Percentiles rank a stretch among this genome's conserved stretches.
Conservation (phyloP, 257 asterid genomes). For the Nicotiana undulata region DNA sequence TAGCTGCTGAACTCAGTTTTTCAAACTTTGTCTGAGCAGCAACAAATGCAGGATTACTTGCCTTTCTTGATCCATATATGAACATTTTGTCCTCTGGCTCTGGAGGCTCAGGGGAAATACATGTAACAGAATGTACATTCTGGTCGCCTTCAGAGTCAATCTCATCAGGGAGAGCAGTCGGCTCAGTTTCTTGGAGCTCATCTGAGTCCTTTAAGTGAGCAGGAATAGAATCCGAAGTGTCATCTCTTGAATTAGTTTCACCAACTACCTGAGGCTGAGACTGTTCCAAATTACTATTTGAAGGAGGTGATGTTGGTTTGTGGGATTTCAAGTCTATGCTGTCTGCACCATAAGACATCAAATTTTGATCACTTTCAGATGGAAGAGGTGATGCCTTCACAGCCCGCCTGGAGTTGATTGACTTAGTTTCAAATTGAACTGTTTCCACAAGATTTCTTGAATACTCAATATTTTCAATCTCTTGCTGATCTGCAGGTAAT, state of each 20-base stretch:
- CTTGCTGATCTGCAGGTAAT: conserved; percentile 12
- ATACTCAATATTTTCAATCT: conserved; percentile 6
- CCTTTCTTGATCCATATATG: conserved; percentile 38
- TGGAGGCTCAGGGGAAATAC: conserved; percentile 8
- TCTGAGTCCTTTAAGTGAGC: conserved; percentile 23
- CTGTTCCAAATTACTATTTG: too few species aligned
- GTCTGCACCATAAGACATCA: conserved; percentile 25
- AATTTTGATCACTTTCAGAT: conserved; percentile 25
- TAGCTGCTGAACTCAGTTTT: conserved; percentile 47
- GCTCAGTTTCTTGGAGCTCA: conserved; percentile 23
- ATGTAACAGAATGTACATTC: conserved; percentile 15
- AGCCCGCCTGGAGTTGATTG: conserved; percentile 4
- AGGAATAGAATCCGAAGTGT: conserved; percentile 27
- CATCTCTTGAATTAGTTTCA: conserved; percentile 19
- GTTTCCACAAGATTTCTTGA: conserved; percentile 14
- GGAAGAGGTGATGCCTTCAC: conserved; percentile 12
- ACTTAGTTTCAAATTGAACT: conserved; percentile 6
- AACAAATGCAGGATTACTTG: conserved; percentile 75
- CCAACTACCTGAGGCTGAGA: conserved; percentile 18
- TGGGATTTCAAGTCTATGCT: conserved; percentile 15
- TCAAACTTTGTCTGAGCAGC: conserved; percentile 89
- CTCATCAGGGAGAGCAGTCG: conserved; percentile 16
- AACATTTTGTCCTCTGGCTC: conserved; percentile 40
- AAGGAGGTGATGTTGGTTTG: conserved; percentile 4
- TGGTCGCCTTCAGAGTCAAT: conserved; percentile 24